These are phyloP conservation scores for Starmerella lactis-condensi DNA, from an alignment of 805 yeast species.

Conservation along the genomic window DNA sequence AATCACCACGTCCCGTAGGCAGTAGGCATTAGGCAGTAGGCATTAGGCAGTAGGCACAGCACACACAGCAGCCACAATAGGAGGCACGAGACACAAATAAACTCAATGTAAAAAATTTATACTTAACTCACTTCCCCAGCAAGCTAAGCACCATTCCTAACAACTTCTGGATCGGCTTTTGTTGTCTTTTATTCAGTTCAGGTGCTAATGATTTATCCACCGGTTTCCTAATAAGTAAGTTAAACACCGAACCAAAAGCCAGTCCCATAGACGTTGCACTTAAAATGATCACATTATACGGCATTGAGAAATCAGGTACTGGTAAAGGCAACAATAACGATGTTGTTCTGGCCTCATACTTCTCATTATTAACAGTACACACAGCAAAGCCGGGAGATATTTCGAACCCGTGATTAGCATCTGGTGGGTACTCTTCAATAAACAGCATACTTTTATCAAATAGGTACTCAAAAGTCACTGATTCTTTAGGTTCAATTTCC, in stretches of 20 bases:
- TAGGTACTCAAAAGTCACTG: slow-evolving; percentile 40
- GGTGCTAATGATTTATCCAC: too few species aligned
- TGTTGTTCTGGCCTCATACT: slow-evolving; percentile 42
- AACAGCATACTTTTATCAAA: slow-evolving; percentile 76
- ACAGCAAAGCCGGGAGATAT: slow-evolving; percentile 57
- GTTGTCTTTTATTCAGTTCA: too few species aligned
- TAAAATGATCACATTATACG: slow-evolving; percentile 85
- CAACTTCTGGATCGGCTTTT: too few species aligned
- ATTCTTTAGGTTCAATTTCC: slow-evolving; percentile 7
- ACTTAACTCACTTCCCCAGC: too few species aligned
- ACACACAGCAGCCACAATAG: too few species aligned
- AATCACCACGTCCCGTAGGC: too few species aligned
- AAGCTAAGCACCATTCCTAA: too few species aligned
- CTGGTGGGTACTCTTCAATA: slow-evolving; percentile 94
- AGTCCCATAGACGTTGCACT: slow-evolving; percentile 88
- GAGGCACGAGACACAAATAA: too few species aligned
- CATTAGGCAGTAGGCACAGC: too few species aligned
- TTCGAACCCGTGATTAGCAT: slow-evolving; percentile 94
- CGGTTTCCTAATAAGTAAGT: too few species aligned
- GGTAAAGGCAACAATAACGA: slow-evolving; percentile 76
- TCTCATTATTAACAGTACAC: slow-evolving; percentile 24
- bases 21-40: too few species aligned
- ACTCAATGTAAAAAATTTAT: too few species aligned
- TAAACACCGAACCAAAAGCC: slow-evolving; percentile 73
- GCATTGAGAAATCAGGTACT: slow-evolving; percentile 97